A percentile compares a stretch with the other conserved stretches of the same genome.
These are phyloP conservation scores for Naganishia randhawae DNA, from an alignment of 768 basidiomycete species.

Conservation along the genomic window DNA sequence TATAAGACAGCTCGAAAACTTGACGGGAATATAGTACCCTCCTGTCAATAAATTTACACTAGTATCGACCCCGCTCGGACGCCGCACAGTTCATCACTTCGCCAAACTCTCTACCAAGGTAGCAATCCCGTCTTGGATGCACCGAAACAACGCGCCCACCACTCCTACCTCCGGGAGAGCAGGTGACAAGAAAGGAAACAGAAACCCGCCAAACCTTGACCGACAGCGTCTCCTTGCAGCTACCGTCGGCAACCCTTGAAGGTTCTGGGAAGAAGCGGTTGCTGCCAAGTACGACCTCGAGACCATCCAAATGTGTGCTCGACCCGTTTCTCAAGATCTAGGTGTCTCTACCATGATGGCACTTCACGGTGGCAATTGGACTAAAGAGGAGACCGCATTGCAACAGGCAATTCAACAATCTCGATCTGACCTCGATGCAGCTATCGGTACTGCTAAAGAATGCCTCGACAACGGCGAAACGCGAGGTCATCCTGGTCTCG, in stretches of 20 bases:
- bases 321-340: constrained; percentile 7
- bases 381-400: constrained; percentile 28
- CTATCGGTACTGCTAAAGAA: constrained; percentile 25
- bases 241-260: constrained; percentile 23
- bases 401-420: constrained; percentile 9
- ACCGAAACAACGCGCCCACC: background rate
- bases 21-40: background rate
- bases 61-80: too few species aligned
- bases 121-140: background rate
- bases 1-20: background rate
- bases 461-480: constrained; percentile 8
- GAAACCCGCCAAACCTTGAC: constrained; percentile 23
- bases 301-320: constrained; percentile 22
- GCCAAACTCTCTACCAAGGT: background rate
- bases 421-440: constrained; percentile 13
- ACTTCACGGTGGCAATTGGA: constrained; percentile 27
- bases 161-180: background rate
- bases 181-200: background rate
- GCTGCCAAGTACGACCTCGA: constrained; percentile 27
- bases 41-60: too few species aligned
- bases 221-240: constrained; percentile 22
- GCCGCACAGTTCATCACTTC: background rate
- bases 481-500: constrained; percentile 20
- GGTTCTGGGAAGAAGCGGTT: constrained; percentile 24
- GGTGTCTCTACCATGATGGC: constrained; percentile 15